phyloP scores from a whole-genome alignment of 1,284 basidiomycete genomes.

The Rugosomyces carneus region DNA sequence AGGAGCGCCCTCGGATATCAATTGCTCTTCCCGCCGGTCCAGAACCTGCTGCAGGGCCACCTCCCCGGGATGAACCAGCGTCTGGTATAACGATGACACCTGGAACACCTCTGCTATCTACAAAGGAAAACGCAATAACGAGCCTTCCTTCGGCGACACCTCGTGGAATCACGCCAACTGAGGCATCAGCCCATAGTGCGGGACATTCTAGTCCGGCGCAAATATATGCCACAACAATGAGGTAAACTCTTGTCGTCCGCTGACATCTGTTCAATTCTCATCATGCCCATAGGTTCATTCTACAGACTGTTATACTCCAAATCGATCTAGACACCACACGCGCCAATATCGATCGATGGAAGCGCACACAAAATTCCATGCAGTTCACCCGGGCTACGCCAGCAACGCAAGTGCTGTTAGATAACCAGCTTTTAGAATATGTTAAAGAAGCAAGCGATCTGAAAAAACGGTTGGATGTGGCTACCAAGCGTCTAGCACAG shows the following conservation, averaged over 20 bases:
- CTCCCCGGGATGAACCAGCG: background rate
- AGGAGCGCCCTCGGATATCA: background rate
- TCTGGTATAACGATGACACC: conserved; percentile 6
- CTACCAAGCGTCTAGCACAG: conserved; percentile 19
- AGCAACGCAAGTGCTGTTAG: conserved; percentile 23
- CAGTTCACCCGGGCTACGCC: conserved; percentile 25
- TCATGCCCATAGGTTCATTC: conserved; percentile 7
- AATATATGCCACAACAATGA: conserved; percentile 10
- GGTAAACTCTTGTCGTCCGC: conserved; percentile 5
- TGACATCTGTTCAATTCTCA: background rate
- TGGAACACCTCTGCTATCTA: background rate
- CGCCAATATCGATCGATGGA: conserved; percentile 24
- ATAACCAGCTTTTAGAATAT: conserved; percentile 17
- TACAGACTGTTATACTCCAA: conserved; percentile 14
- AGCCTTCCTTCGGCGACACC: conserved; percentile 3
- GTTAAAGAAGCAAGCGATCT: conserved; percentile 17
- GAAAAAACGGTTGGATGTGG: conserved; percentile 17
- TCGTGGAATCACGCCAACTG: conserved; percentile 4
- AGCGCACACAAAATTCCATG: conserved; percentile 23
- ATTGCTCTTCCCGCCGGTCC: background rate
- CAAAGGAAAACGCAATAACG: background rate
- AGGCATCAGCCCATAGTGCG: conserved; percentile 9
- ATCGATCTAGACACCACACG: conserved; percentile 16
- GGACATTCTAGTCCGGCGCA: conserved; percentile 3
- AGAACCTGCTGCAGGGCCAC: background rate